Conservation (phyloP, 2,329 filamentous ascomycete species). For the Aspergillus sp. region DNA sequence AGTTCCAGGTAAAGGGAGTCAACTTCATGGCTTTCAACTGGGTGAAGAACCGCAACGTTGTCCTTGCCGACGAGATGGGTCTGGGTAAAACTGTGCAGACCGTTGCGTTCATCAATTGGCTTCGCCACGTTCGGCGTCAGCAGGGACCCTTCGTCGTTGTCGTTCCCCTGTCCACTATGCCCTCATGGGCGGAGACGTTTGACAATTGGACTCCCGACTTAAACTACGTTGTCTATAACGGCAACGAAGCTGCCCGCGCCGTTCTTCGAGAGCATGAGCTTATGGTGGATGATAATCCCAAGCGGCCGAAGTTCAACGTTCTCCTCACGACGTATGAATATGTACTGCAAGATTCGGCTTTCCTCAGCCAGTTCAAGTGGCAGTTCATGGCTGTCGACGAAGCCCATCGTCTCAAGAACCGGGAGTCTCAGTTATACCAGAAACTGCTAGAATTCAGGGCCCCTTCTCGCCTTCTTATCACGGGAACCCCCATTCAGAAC, state of each 20-base stretch:
- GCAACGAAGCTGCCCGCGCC: slow-evolving; percentile 78
- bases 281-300: slow-evolving; percentile 78
- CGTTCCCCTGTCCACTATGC: slow-evolving; percentile 95
- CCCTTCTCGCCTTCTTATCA: slow-evolving; percentile 88
- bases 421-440: slow-evolving; percentile 87
- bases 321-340: slow-evolving; percentile 97
- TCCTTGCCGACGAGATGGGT: slow-evolving; percentile 98
- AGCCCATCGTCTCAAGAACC: slow-evolving; percentile 94
- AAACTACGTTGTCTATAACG: slow-evolving; percentile 96
- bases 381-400: slow-evolving; percentile 96
- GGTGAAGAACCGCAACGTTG: slow-evolving; percentile 91
- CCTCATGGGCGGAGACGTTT: slow-evolving; percentile 97
- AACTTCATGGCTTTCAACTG: slow-evolving; percentile 97
- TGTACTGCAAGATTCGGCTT: slow-evolving; percentile 79
- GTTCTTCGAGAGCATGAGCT: slow-evolving; percentile 91
- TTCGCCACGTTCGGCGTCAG: slow-evolving; percentile 83
- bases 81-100: slow-evolving; percentile 98
- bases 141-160: slow-evolving; percentile 95
- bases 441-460: slow-evolving; percentile 83
- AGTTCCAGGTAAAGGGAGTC: slow-evolving; percentile 90
- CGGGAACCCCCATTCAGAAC: slow-evolving; percentile 96
- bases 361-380: slow-evolving; percentile 91
- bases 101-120: slow-evolving; percentile 94
- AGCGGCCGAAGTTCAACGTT: slow-evolving; percentile 95
- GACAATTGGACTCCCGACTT: slow-evolving; percentile 93